phyloP scores from a whole-genome alignment of 2,329 filamentous ascomycete species.

The Zymoseptoria tritici region DNA sequence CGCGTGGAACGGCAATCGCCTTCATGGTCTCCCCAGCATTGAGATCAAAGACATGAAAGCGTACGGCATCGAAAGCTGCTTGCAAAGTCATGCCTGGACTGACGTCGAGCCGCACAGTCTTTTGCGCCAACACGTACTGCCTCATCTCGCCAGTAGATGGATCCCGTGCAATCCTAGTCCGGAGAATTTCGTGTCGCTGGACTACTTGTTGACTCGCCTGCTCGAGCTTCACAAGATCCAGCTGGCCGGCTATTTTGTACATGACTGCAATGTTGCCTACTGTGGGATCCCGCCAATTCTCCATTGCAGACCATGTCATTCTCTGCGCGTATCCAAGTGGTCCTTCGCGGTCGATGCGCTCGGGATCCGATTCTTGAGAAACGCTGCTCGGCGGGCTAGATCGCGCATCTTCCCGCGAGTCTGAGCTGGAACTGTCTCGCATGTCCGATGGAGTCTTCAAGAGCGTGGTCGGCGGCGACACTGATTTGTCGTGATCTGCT shows the following conservation, averaged over 20 bases:
- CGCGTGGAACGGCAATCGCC: slow-evolving; percentile 14
- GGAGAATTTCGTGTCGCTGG: slow-evolving; percentile 5
- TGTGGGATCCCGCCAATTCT: slow-evolving; percentile 2
- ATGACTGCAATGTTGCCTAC: slow-evolving; percentile 4
- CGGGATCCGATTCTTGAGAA: background rate
- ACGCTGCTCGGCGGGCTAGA: slow-evolving; percentile 5
- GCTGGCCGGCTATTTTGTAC: slow-evolving; percentile 2
- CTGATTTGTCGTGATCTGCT: slow-evolving; percentile 1
- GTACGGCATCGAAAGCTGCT: slow-evolving; percentile 5
- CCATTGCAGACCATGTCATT: slow-evolving; percentile 1
- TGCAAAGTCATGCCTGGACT: slow-evolving; percentile 1
- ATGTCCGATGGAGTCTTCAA: slow-evolving; percentile 1
- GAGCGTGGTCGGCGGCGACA: background rate
- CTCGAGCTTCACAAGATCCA: slow-evolving; percentile 6
- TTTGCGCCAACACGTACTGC: slow-evolving; percentile 5
- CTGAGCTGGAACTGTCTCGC: slow-evolving; percentile 1
- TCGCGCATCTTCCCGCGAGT: background rate
- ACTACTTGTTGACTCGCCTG: slow-evolving; percentile 5
- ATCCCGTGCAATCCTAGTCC: slow-evolving; percentile 3
- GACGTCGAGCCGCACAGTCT: background rate
- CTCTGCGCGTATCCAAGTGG: slow-evolving; percentile 5
- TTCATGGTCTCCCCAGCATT: slow-evolving; percentile 6
- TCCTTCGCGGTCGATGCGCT: slow-evolving; percentile 4
- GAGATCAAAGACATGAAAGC: slow-evolving; percentile 3
- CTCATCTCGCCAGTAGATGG: slow-evolving; percentile 1